Evolutionary conservation across 768 basidiomycete genomes (phyloP), one percentile per base, ranked within the genome.

Genomic region (Omphalotus guepiniiformis): DNA sequence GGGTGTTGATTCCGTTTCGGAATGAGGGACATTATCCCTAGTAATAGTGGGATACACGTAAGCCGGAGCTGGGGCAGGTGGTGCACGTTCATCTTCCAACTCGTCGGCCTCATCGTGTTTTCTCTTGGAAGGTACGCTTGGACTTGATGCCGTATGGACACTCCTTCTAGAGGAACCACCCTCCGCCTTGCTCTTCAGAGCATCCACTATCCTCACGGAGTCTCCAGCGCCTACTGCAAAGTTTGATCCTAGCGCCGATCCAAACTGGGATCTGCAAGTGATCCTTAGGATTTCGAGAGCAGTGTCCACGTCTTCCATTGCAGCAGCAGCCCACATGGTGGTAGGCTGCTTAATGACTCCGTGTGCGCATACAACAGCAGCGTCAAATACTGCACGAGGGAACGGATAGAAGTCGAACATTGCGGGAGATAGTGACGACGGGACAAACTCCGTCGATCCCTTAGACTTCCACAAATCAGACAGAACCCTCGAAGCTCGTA

Each of bases 281-380:
- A 70, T 68, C 18, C 62, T 63, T 52, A 79, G 54, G 4, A 80
- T 60, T 5, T 71, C 70, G 41, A 80, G 59, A 4, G 74, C 76
- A 23, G 61, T 58, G n/a, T 56, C 55, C 21, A 78, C 59, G 50
- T 74, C 73, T 43, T 75, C 72, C 46, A 74, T 57, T 38, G 79
- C 80, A 6, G 70, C 70, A 6, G 61, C 58, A 0, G 76, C 74
- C 55, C 74, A 74, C 28, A 80, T 64, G 23, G 67, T 68, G 19
- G 52, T 58, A 0, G 79, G 78, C 45, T 79, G 73, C 56, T 72
- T 72, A 43, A 86, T 70, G 46, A 76, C 77, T 6, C 79, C 75
- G 57, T 83, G 77, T 6, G 82, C 82, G 52, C 81, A 83, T 12
- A 80, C 69, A 16, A 85, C 74, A 4, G 78, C 74, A 0, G 88